Evolutionary conservation across 768 basidiomycete genomes (phyloP), one percentile per base, ranked within the genome.

Genomic region (Strobilomyces dryophilus): DNA sequence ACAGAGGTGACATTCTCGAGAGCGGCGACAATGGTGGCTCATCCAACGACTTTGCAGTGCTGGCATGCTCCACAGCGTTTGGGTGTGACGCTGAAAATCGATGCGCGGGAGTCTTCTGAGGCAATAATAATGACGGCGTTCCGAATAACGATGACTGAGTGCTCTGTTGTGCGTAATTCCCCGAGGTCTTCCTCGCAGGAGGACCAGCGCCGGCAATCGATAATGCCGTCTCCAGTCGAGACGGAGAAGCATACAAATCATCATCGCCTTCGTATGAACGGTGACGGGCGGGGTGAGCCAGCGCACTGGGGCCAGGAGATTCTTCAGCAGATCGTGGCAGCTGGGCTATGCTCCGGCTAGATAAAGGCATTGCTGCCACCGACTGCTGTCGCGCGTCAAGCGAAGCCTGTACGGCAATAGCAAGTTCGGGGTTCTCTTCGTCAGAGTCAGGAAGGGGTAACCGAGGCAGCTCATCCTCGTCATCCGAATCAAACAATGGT

Each of bases 141-240:
- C 78, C 77, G 51, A 79, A 79, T 11, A 56, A 52, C 14, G 70
- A 64, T 24, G 57, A 18, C 43, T 58, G 58, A 24, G 53, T 54
- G n/a, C 55, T 32, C 26, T 53, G 59, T 34, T 53, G 58, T 21
- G 47, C 18, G 42, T 54, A 52, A 29, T 24, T 50, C 39, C 58
- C 58, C 1, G 63, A 49, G 10, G 52, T 26, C 27, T 36, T 62
- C 43, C 59, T 24, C 24, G 24, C 67, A 10, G 68, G 66, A 14
- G 75, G 73, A 6, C 76, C 76, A 8, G 84, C 76, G 48, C 83
- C 83, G 17, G 81, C 88, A 40, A 89, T 81, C 10, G 85, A 77
- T 27, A 89, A 67, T 1, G 79, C 83, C 1, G 85, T 85, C 59
- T 84, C 83, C n/a, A 89, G 69, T 18, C 83, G 76, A 20, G 76